Conservation (phyloP, 306 rosid genomes). For the Myrica gale region DNA sequence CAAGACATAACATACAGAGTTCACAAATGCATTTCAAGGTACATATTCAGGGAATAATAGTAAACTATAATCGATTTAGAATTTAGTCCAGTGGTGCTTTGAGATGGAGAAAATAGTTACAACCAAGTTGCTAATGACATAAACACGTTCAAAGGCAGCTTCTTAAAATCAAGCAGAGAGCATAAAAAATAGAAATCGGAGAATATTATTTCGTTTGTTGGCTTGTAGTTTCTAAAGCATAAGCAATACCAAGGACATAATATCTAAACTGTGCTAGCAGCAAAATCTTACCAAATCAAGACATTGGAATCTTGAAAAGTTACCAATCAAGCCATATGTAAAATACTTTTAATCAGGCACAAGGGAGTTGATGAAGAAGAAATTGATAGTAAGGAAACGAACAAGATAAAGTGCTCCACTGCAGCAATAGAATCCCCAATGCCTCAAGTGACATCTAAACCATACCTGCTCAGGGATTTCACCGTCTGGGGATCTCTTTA, state of each 20-base stretch:
- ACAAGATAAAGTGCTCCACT: not conserved
- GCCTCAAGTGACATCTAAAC: conserved; percentile 17
- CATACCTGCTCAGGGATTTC: conserved; percentile 69
- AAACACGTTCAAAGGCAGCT: too few relatives aligned
- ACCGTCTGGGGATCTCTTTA: conserved; percentile 35
- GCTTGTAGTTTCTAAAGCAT: too few relatives aligned
- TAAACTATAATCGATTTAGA: not conserved
- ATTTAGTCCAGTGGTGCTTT: not conserved
- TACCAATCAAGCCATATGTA: not conserved
- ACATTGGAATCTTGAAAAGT: not conserved
- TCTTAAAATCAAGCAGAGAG: not conserved
- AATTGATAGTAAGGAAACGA: not conserved
- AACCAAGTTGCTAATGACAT: not conserved
- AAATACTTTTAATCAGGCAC: not conserved
- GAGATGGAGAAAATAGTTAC: not conserved
- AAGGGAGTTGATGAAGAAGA: not conserved
- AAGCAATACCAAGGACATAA: too few relatives aligned
- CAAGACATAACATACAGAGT: conserved; percentile 22
- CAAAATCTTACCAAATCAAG: too few relatives aligned
- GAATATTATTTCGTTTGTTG: conserved; percentile 7
- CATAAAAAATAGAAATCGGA: not conserved
- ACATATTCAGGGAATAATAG: not conserved
- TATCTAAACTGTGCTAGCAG: too few relatives aligned
- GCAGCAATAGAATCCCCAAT: not conserved
- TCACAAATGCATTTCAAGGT: not conserved